Percentiles rank a stretch among this genome's conserved stretches.
Conservation (phyloP, 345 rosid species). For the Melaleuca alternifolia region DNA sequence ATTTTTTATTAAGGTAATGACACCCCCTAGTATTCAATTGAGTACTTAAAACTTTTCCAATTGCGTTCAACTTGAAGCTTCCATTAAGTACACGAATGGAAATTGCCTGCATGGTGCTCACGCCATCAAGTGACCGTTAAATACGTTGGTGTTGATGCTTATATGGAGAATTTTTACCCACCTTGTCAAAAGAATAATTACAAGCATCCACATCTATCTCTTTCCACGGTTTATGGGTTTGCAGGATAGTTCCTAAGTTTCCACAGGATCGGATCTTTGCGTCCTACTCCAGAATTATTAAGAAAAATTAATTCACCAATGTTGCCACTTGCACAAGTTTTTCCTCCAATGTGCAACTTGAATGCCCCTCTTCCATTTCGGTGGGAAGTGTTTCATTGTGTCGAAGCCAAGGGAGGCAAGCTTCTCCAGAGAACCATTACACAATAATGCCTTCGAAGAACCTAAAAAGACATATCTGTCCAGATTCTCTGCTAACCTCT, state of each 20-base stretch:
- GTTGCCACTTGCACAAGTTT: neutral
- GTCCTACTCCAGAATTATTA: neutral
- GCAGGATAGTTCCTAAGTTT: neutral
- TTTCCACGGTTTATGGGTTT: neutral
- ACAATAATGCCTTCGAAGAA: neutral
- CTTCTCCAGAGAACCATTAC: neutral
- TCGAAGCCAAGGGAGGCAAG: neutral
- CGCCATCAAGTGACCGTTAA: neutral
- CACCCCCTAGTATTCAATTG: neutral
- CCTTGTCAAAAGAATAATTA: neutral
- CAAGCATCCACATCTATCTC: neutral
- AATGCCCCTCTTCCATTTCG: neutral
- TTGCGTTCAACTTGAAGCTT: neutral
- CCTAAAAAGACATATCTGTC: neutral
- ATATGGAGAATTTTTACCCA: neutral
- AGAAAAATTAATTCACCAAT: neutral
- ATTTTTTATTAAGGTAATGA: neutral
- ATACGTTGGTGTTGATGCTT: neutral
- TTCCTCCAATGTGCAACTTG: neutral
- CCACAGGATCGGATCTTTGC: neutral
- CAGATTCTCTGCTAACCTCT: neutral
- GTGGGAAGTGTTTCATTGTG: neutral
- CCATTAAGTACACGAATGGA: neutral
- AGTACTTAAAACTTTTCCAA: neutral
- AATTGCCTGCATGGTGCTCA: neutral